These are phyloP conservation scores for Glarea lozoyensis DNA, from an alignment of 495 filamentous ascomycete species.

Conservation along the genomic window DNA sequence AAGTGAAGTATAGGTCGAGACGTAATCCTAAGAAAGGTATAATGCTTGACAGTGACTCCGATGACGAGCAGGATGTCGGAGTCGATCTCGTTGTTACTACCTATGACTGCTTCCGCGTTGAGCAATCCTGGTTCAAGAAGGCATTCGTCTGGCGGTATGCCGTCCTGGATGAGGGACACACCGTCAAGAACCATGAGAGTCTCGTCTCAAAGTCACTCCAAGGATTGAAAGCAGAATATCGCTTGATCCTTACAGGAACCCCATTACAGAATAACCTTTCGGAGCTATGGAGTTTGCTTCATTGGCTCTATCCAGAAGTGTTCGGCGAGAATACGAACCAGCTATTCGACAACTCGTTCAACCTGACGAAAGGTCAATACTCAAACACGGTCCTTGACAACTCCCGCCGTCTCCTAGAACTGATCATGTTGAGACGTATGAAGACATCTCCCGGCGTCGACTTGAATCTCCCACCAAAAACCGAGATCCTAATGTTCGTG, in stretches of 20 bases:
- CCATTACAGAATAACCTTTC: constrained; percentile 57
- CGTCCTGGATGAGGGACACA: constrained; percentile 87
- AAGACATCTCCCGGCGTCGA: constrained; percentile 52
- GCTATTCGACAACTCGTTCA: constrained; percentile 50
- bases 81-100: constrained; percentile 51
- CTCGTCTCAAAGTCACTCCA: constrained; percentile 42
- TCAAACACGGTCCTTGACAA: constrained; percentile 44
- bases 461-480: constrained; percentile 49
- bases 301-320: constrained; percentile 56
- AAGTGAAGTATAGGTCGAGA: constrained; percentile 18
- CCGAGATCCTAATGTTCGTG: constrained; percentile 50
- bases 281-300: constrained; percentile 54
- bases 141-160: constrained; percentile 69
- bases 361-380: constrained; percentile 46
- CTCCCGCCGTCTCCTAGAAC: constrained; percentile 42
- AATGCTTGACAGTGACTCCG: constrained; percentile 26
- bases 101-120: constrained; percentile 50
- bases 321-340: constrained; percentile 42
- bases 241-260: constrained; percentile 55
- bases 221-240: constrained; percentile 43
- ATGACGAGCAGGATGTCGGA: constrained; percentile 23
- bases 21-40: constrained; percentile 26
- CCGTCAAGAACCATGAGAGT: constrained; percentile 41
- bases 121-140: constrained; percentile 50
- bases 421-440: constrained; percentile 56